These are phyloP conservation scores for Penstemon eatonii DNA, from an alignment of 257 asterid species.

Conservation along the genomic window DNA sequence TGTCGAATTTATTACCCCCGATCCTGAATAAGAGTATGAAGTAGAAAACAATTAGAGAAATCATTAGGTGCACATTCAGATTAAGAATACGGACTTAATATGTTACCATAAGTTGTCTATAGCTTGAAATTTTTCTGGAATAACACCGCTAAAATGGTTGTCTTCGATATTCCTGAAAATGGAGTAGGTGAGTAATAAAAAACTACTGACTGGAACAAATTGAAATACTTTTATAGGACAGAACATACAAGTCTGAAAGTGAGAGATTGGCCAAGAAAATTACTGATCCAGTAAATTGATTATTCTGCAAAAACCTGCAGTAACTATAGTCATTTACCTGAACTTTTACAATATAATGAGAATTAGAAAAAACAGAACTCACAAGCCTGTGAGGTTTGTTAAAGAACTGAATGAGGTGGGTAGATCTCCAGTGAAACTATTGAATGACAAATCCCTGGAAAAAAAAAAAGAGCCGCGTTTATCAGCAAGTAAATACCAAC, in stretches of 20 bases:
- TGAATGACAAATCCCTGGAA: constrained; percentile 84
- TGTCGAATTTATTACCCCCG: constrained; percentile 71
- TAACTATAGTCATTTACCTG: constrained; percentile 21
- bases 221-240: neutral
- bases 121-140: constrained; percentile 70
- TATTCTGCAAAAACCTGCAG: constrained; percentile 77
- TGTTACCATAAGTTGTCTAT: constrained; percentile 71
- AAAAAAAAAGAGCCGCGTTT: neutral
- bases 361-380: constrained; percentile 38
- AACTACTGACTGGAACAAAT: constrained; percentile 16
- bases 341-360: neutral
- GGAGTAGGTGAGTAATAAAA: constrained; percentile 23
- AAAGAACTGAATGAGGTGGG: constrained; percentile 70
- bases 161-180: constrained; percentile 82
- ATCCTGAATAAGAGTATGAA: constrained; percentile 47
- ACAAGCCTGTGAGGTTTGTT: constrained; percentile 66
- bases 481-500: no score
- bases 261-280: constrained; percentile 68
- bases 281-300: constrained; percentile 85
- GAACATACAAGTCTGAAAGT: constrained; percentile 66
- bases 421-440: constrained; percentile 81
- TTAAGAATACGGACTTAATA: constrained; percentile 1
- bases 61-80: neutral
- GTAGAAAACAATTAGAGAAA: constrained; percentile 7
- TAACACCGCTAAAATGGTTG: constrained; percentile 91